Evolutionary conservation across 2,329 filamentous ascomycete species (phyloP).

Genomic region (Hyphodiscus sp.): DNA sequence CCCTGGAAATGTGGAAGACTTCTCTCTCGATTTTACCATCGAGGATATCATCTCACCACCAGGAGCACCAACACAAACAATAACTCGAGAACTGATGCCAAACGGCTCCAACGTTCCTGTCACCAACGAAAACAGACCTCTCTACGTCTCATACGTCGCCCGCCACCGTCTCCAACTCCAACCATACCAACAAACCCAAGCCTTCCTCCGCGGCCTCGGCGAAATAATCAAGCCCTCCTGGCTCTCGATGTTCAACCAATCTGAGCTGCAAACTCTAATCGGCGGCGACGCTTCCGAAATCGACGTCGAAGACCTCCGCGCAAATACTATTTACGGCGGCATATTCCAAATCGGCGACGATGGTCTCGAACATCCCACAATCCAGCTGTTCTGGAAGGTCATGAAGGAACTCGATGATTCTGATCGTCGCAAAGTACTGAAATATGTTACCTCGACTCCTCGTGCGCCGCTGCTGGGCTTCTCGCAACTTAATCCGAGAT

Average conservation of each 20-base stretch:
- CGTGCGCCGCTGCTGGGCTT: conserved; percentile 87
- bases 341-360: conserved; percentile 89
- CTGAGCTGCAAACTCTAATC: conserved; percentile 86
- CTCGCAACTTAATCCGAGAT: conserved; percentile 72
- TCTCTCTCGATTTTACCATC: conserved; percentile 84
- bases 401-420: conserved; percentile 69
- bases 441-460: conserved; percentile 93
- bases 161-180: conserved; percentile 80
- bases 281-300: conserved; percentile 83
- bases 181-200: conserved; percentile 71
- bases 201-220: conserved; percentile 80
- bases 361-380: conserved; percentile 73
- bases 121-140: conserved; percentile 83
- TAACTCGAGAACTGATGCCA: conserved; percentile 69
- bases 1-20: conserved; percentile 69
- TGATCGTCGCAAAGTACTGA: conserved; percentile 79
- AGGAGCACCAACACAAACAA: conserved; percentile 46
- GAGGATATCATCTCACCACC: conserved; percentile 59
- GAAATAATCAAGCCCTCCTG: conserved; percentile 86
- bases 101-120: conserved; percentile 72
- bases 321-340: conserved; percentile 81
- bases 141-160: conserved; percentile 92
- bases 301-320: conserved; percentile 76
- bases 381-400: conserved; percentile 87
- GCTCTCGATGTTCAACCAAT: conserved; percentile 98